phyloP scores from a whole-genome alignment of 306 rosid species.

The Phaseolus lunatus region DNA sequence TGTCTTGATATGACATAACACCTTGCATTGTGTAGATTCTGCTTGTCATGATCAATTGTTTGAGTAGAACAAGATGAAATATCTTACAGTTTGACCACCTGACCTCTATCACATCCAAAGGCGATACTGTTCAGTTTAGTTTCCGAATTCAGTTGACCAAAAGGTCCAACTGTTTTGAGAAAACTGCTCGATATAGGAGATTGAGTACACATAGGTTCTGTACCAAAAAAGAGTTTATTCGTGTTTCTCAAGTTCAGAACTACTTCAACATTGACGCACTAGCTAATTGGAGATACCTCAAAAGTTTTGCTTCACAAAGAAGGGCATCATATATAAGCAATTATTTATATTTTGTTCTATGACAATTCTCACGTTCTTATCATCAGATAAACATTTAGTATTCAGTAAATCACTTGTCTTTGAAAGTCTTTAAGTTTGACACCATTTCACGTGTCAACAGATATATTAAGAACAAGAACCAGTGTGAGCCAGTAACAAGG shows the following conservation, averaged over 20 bases:
- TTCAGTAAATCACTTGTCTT: slow-evolving; percentile 39
- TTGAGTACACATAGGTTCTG: slow-evolving; percentile 9
- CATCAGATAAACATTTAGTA: slow-evolving; percentile 11
- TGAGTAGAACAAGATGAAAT: slow-evolving; percentile 26
- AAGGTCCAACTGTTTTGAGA: slow-evolving; percentile 22
- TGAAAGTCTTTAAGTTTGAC: slow-evolving; percentile 40
- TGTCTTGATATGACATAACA: slow-evolving; percentile 41
- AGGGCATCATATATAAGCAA: slow-evolving; percentile 15
- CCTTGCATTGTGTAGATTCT: slow-evolving; percentile 15
- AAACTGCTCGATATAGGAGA: slow-evolving; percentile 19
- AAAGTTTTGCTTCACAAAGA: slow-evolving; percentile 23
- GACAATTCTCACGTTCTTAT: slow-evolving; percentile 7
- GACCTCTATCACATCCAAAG: slow-evolving; percentile 29
- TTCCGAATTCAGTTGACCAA: slow-evolving; percentile 35
- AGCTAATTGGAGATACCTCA: slow-evolving; percentile 23
- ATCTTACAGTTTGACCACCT: slow-evolving; percentile 39
- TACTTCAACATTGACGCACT: slow-evolving; percentile 29
- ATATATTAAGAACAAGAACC: slow-evolving; percentile 19
- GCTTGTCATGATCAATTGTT: slow-evolving; percentile 35
- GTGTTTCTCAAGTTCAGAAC: slow-evolving; percentile 31
- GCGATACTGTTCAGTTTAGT: slow-evolving; percentile 2
- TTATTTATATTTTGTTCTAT: slow-evolving; percentile 34
- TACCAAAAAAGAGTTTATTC: slow-evolving; percentile 10
- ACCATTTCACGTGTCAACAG: slow-evolving; percentile 37
- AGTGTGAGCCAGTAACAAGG: slow-evolving; percentile 27